Evolutionary conservation across 257 asterid genomes (phyloP).

Genomic region (Perilla frutescens): DNA sequence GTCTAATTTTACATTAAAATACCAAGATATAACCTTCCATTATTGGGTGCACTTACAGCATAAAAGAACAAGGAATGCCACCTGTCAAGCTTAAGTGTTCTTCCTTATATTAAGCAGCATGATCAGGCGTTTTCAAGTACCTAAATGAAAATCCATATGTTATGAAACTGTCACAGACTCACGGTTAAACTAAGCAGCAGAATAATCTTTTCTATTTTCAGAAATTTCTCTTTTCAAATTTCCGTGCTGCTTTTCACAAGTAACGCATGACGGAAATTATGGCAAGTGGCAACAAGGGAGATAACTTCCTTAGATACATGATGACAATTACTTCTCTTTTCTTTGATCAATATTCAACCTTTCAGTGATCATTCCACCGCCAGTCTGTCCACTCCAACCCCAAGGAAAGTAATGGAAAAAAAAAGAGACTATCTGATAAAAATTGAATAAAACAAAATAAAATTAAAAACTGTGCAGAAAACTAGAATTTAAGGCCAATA

Average conservation of each 20-base stretch:
- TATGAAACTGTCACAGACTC: slow-evolving; percentile 6
- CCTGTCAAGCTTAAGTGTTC: slow-evolving; percentile 71
- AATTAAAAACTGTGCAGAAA: neutral
- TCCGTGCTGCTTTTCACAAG: no score
- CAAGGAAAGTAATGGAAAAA: neutral
- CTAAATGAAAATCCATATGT: slow-evolving; percentile 1
- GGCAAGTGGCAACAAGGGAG: neutral
- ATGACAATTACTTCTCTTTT: neutral
- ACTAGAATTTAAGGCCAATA: slow-evolving; percentile 14
- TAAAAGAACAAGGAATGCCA: slow-evolving; percentile 60
- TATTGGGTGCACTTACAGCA: slow-evolving; percentile 37
- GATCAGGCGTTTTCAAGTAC: slow-evolving; percentile 55
- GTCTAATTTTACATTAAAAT: slow-evolving; percentile 4
- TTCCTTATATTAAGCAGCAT: slow-evolving; percentile 63
- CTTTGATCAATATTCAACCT: neutral
- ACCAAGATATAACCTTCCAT: neutral
- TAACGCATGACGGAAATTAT: no score
- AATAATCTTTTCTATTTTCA: no score
- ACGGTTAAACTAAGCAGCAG: neutral
- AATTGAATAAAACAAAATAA: neutral
- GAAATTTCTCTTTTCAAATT: no score
- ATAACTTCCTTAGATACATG: neutral
- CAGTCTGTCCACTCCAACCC: neutral
- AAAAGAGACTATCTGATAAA: neutral
- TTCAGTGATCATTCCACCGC: no score